A percentile compares a stretch with the other conserved stretches of the same genome.
phyloP scores from a whole-genome alignment of 768 basidiomycete genomes.

The Pholiota conissans region DNA sequence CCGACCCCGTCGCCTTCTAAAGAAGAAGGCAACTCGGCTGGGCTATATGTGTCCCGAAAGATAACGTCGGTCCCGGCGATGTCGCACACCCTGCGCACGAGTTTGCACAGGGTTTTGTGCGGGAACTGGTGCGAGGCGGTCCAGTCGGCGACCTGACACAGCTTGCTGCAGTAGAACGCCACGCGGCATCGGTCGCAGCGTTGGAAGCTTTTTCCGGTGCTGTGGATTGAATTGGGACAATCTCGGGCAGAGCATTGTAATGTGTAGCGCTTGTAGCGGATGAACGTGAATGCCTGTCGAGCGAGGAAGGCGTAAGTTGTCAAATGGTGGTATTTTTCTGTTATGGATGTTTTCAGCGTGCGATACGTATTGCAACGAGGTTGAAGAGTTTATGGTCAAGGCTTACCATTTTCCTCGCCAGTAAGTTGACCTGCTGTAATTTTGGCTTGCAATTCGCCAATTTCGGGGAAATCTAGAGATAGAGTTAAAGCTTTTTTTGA shows the following conservation, averaged over 20 bases:
- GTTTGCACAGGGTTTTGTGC: constrained; percentile 1
- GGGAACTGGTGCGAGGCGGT: background rate
- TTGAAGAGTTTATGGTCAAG: too few relatives aligned
- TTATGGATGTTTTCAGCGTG: background rate
- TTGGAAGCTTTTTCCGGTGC: constrained; percentile 3
- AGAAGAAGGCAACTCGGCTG: background rate
- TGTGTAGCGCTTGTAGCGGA: background rate
- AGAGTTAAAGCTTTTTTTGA: background rate
- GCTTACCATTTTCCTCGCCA: too few relatives aligned
- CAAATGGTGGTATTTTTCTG: background rate
- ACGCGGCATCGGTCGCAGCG: constrained; percentile 4
- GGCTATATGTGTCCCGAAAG: background rate
- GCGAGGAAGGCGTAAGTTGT: background rate
- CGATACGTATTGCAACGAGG: too few relatives aligned
- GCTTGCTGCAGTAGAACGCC: constrained; percentile 3
- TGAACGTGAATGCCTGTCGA: background rate
- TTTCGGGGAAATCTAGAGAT: too few relatives aligned
- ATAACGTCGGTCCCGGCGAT: background rate
- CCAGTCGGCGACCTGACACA: constrained; percentile 3
- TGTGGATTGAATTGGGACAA: constrained; percentile 6
- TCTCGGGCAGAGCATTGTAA: background rate
- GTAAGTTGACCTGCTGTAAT: too few relatives aligned
- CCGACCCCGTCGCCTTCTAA: too few relatives aligned
- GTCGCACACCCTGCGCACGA: background rate
- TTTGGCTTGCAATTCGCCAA: too few relatives aligned